A percentile compares a stretch with the other conserved stretches of the same genome.
Conservation (phyloP, 805 yeast genomes). For the Starmerella apis region DNA sequence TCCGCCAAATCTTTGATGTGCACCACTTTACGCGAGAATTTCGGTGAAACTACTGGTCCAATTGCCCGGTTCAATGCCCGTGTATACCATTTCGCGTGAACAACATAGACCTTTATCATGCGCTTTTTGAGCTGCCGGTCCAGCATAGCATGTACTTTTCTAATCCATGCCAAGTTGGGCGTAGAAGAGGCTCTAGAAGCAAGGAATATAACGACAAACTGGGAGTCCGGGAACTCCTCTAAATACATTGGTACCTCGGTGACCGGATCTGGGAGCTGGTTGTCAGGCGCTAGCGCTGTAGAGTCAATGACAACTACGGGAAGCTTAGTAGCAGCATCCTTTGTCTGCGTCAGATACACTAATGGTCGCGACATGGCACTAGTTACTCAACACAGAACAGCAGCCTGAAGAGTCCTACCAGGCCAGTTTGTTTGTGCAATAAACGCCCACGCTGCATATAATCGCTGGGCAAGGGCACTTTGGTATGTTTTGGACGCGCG, state of each 20-base stretch:
- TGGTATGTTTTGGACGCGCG: not conserved
- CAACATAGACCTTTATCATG: slow-evolving; percentile 57
- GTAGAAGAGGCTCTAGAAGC: slow-evolving; percentile 62
- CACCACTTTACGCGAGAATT: slow-evolving; percentile 36
- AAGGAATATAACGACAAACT: slow-evolving; percentile 61
- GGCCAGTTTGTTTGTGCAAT: not conserved
- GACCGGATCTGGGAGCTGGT: slow-evolving; percentile 37
- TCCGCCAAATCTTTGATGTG: slow-evolving; percentile 45
- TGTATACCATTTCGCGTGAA: slow-evolving; percentile 85
- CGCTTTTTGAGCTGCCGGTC: slow-evolving; percentile 46
- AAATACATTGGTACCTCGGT: slow-evolving; percentile 49
- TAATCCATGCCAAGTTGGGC: slow-evolving; percentile 62
- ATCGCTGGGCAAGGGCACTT: not conserved
- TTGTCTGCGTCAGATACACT: slow-evolving; percentile 13
- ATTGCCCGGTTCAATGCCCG: slow-evolving; percentile 56
- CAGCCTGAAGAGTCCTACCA: not conserved
- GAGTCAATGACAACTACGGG: slow-evolving; percentile 81
- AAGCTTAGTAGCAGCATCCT: slow-evolving; percentile 54
- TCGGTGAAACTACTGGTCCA: slow-evolving; percentile 40
- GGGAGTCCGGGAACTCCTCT: slow-evolving; percentile 44
- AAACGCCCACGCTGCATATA: not conserved
- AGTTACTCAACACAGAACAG: not conserved
- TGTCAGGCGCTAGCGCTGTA: slow-evolving; percentile 45
- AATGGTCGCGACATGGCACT: slow-evolving; percentile 14
- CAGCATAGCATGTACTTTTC: slow-evolving; percentile 47